These are phyloP conservation scores for Ophiosphaerella narmari DNA, from an alignment of 2,329 filamentous ascomycete species.

Conservation along the genomic window DNA sequence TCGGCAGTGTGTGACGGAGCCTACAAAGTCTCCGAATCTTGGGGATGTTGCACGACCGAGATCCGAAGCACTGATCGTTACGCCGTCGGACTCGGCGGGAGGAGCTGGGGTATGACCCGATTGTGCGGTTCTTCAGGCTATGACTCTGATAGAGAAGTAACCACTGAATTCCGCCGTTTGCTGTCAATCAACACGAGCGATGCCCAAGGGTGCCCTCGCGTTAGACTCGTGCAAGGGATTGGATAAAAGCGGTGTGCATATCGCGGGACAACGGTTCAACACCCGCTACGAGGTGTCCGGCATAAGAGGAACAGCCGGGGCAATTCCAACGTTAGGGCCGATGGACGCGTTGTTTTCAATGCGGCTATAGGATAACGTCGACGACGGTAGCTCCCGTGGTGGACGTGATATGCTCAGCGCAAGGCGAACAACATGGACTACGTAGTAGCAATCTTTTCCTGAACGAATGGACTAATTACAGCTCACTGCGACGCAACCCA, in stretches of 20 bases:
- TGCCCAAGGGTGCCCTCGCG: neutral
- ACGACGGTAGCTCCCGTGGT: conserved; percentile 8
- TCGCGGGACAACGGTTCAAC: conserved; percentile 5
- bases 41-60: neutral
- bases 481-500: neutral
- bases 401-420: neutral
- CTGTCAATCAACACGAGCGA: neutral
- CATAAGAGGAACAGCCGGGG: neutral
- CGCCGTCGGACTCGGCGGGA: conserved; percentile 11
- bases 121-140: neutral
- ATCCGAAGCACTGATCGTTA: conserved; percentile 25
- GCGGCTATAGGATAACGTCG: conserved; percentile 16
- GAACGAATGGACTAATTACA: neutral
- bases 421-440: neutral
- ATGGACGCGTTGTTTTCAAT: conserved; percentile 17
- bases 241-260: conserved; percentile 11
- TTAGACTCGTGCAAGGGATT: neutral
- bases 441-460: neutral
- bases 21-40: conserved; percentile 10
- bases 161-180: neutral
- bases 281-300: neutral
- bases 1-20: conserved; percentile 14
- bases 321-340: conserved; percentile 9
- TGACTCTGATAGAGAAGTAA: neutral
- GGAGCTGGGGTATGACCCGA: neutral